Base-by-base conservation (phyloP, 371 early-diverging fungal species). In the Polyrhizophydium stewartii region DNA sequence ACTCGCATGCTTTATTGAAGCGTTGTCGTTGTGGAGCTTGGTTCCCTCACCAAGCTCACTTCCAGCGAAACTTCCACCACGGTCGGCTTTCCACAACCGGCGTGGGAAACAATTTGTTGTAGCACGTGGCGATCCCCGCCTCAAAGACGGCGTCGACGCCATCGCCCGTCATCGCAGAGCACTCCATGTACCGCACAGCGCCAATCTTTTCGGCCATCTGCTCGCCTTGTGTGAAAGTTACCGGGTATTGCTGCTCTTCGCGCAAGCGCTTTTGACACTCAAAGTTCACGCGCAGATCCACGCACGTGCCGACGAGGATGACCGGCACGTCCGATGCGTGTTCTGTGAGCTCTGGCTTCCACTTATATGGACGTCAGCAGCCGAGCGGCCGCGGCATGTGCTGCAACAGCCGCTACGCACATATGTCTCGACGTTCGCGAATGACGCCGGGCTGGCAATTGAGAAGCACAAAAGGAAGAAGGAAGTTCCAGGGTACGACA, bases 401-500 rank as follows among this genome's bases (percentile, higher is more conserved):
- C 35, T 3, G 13, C 35, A 35, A 35, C 35, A 35, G 35, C 7
- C 3, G 35, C 35, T 7, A 35, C 35, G 35, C n/a, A 35, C 35
- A 3, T 35, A 7, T 35, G 35, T 70, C 31, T 38, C 38, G 22
- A 75, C 40, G 47, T 64, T 70, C 55, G 61, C 62, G 40, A 61
- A 72, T 13, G 61, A 59, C 7, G 41, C 52, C 28, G 65, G 68
- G 46, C 67, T 59, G 37, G 52, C 57, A 32, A 76, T 47, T 0
- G 72, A 43, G 46, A 65, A 79, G 1, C 57, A 21, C 22, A 97
- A 89, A 60, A 97, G 78, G 63, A 96, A 90, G 66, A 96, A 92
- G 77, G 97, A 92, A 57, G 94, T 90, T 73, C 95, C 94, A 32
- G 97, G 93, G 76, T 97, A 98, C 38, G 91, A 91, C 61, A 97